Evolutionary conservation across 2,329 filamentous ascomycete genomes (phyloP), one percentile per base, ranked within the genome.

Genomic region (Thyridium curvatum): DNA sequence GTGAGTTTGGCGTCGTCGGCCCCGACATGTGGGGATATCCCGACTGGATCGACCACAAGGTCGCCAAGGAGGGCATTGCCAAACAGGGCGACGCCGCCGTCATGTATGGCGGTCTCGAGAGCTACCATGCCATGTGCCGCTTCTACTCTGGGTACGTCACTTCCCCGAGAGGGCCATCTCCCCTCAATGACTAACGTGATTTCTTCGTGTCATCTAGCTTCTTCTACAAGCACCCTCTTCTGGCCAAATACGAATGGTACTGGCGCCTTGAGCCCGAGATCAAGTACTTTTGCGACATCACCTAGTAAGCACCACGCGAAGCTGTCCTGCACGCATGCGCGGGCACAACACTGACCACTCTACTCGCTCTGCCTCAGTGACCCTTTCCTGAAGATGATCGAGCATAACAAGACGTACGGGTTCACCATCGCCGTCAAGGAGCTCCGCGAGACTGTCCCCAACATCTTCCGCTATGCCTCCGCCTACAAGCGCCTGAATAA

Each of bases 281-380:
- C 77, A 96, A 91, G 69, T 98, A 97, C 69, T 98, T 98, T 69
- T 98, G 93, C 65, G 93, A 98, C 60, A 97, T 98, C 51, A 98
- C 93, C 48, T 98, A 98, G 86, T 91, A 79, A 46, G 79, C 59
- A 32, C 21, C 32, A 3, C 34, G 8, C 12, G 37, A 9, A 26
- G 29, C 8, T 18, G 17, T 32, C 29, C n/a, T 28, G 16, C 21
- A 16, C 3, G n/a, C 15, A 3, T 14, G 14, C 30, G 34, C 14
- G 7, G 9, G 36, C 29, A 32, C 10, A 5, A 18, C 49, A 38
- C 51, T 59, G 54, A 52, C 36, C 8, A 28, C 13, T 7, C 13
- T 33, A 12, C n/a, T n/a, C n/a, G n/a, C n/a, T n/a, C n/a, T 10
- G 21, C 21, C 21, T 26, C 46, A 91, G 86, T 58, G 93, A 98